These are phyloP conservation scores for Jasminum sambac DNA, from an alignment of 257 asterid genomes.

Conservation along the genomic window DNA sequence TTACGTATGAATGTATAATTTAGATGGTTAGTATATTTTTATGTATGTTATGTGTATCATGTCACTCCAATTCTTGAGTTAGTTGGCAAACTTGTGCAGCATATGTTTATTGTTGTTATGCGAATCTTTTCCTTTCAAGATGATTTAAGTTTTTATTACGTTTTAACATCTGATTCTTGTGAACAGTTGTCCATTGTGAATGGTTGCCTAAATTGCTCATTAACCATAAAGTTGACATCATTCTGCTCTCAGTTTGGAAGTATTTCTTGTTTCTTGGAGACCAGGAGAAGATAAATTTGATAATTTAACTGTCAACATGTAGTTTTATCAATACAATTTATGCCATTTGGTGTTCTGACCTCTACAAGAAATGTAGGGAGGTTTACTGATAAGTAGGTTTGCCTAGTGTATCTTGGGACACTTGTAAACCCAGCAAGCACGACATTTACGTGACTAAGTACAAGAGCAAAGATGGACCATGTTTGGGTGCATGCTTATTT, in stretches of 20 bases:
- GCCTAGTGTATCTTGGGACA: not conserved
- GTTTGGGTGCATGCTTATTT: not conserved
- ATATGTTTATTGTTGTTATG: not conserved
- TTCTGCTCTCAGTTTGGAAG: not conserved
- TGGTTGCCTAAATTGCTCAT: not conserved
- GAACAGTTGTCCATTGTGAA: not conserved
- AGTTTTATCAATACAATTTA: not conserved
- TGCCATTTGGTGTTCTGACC: not conserved
- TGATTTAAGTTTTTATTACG: not conserved
- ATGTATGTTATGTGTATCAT: not conserved
- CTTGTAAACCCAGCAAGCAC: not conserved
- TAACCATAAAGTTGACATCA: not conserved
- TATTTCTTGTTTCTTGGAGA: conserved; percentile 6
- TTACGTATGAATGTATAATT: not conserved
- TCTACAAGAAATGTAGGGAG: not conserved
- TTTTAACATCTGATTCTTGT: not conserved
- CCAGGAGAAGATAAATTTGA: not conserved
- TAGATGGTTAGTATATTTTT: not conserved
- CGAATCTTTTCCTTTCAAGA: not conserved
- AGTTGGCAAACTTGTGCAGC: not conserved
- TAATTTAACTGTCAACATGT: not conserved
- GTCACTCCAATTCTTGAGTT: not conserved
- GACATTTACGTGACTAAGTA: not conserved
- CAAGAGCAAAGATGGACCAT: not conserved
- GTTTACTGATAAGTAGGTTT: not conserved